Evolutionary conservation across 495 filamentous ascomycete genomes (phyloP), one percentile per base, ranked within the genome.

Genomic region (Terfezia claveryi): DNA sequence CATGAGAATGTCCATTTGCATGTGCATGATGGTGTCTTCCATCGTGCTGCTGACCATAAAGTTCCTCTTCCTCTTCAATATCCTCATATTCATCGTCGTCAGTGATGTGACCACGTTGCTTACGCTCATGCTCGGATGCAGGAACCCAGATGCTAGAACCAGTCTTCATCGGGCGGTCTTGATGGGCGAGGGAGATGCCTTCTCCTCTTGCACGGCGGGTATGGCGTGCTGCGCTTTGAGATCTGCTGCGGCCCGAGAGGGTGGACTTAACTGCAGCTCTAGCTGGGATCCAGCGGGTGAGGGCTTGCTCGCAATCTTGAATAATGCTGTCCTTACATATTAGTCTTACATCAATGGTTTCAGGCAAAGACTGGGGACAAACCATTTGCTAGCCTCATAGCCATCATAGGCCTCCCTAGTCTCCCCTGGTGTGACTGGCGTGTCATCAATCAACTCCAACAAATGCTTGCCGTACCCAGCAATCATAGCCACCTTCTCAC

Each of bases 401-500:
- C 91, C 92, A 64, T 98, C 91, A 68, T 98, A 98, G 0, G 92
- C 87, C 49, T 86, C 76, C 58, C 91, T 85, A 10, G 91, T 96
- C 74, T 98, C 91, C 58, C 91, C 91, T 7, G 91, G 91, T 4
- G 91, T 98, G 53, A 98, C 91, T 4, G 91, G 88, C 7, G 85
- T 91, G 64, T 96, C 91, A 67, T 98, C 92, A 57, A 98, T 78
- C 41, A 98, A 77, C 62, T 95, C 87, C 16, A 98, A 72, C 0
- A 98, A 75, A 67, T 98, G 92, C 76, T 96, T 98, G 54, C 91
- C 91, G 68, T 83, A 98, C 36, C 88, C 87, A 51, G 91, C 92
- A 64, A 98, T 93, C 67, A 96, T 88, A 66, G 91, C 91, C 14
- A 96, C 76, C 73, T 96, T 98, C 74, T 98, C 91, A 70, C 85